Conservation (phyloP, 192 early-diverging fungal species). For the Backusella psychrophila region DNA sequence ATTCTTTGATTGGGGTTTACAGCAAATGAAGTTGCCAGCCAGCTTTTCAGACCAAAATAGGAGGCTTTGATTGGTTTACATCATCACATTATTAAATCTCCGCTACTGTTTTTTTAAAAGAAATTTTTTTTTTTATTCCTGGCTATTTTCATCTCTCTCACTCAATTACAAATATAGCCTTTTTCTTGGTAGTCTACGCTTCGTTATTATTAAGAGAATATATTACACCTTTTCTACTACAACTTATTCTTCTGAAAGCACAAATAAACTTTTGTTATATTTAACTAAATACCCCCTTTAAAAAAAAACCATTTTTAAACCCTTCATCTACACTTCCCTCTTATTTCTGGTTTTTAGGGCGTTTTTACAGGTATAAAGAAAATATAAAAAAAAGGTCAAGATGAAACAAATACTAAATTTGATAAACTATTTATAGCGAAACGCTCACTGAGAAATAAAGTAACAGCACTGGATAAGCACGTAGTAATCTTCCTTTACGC, state of each 20-base stretch:
- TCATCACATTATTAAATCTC: background rate
- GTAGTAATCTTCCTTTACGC: slow-evolving; percentile 40
- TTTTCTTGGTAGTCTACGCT: background rate
- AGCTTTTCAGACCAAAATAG: background rate
- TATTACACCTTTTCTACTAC: background rate
- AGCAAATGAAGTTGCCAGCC: background rate
- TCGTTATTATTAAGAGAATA: background rate
- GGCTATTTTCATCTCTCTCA: background rate
- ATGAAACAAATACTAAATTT: background rate
- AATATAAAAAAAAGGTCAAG: background rate
- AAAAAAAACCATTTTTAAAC: background rate
- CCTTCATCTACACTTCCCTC: background rate
- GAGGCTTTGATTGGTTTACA: background rate
- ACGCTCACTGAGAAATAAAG: slow-evolving; percentile 23
- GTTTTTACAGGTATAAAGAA: slow-evolving; percentile 8
- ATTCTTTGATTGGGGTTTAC: background rate
- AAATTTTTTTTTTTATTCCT: background rate
- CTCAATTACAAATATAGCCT: background rate
- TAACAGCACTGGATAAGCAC: slow-evolving; percentile 41
- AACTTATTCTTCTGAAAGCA: background rate
- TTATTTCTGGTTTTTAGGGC: slow-evolving; percentile 23
- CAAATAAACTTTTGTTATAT: background rate
- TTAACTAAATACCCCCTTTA: background rate
- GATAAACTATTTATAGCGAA: background rate
- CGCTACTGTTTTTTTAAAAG: background rate